These are phyloP conservation scores for Russula griseocarnosa DNA, from an alignment of 768 basidiomycete species.

Conservation along the genomic window DNA sequence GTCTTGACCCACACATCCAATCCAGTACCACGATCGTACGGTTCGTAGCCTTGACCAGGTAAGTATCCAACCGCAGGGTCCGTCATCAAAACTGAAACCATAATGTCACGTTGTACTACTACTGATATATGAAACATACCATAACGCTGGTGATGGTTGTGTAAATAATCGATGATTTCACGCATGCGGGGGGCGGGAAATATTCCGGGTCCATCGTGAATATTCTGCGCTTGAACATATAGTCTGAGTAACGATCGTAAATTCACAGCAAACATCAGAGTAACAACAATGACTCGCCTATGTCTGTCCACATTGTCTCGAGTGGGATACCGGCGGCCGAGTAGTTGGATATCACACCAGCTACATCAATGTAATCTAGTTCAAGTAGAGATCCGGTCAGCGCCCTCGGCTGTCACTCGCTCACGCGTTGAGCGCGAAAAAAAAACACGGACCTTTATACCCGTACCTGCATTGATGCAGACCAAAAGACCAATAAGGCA, in stretches of 20 bases:
- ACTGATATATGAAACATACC: slow-evolving; percentile 37
- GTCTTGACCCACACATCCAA: slow-evolving; percentile 60
- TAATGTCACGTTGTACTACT: not conserved
- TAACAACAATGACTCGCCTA: slow-evolving; percentile 41
- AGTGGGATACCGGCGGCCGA: slow-evolving; percentile 58
- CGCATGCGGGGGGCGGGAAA: slow-evolving; percentile 61
- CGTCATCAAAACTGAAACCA: slow-evolving; percentile 59
- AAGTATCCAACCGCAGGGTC: slow-evolving; percentile 63
- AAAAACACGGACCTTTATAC: slow-evolving; percentile 48
- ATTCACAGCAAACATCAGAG: not conserved
- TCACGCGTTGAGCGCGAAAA: not conserved
- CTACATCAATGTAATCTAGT: slow-evolving; percentile 58
- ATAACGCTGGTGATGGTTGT: slow-evolving; percentile 54
- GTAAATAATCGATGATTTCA: slow-evolving; percentile 61
- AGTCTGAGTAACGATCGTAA: slow-evolving; percentile 42
- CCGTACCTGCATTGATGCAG: slow-evolving; percentile 72
- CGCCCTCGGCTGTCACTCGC: not conserved
- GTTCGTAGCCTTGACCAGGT: slow-evolving; percentile 45
- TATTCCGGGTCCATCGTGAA: slow-evolving; percentile 67
- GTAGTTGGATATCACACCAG: slow-evolving; percentile 58
- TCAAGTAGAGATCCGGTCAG: not conserved
- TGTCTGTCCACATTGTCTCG: slow-evolving; percentile 80
- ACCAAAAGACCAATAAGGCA: slow-evolving; percentile 72
- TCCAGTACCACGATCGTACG: slow-evolving; percentile 52
- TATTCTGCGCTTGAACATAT: slow-evolving; percentile 62